These are phyloP conservation scores for Pleoardoris graminearum DNA, from an alignment of 2,329 filamentous ascomycete species.

Conservation along the genomic window DNA sequence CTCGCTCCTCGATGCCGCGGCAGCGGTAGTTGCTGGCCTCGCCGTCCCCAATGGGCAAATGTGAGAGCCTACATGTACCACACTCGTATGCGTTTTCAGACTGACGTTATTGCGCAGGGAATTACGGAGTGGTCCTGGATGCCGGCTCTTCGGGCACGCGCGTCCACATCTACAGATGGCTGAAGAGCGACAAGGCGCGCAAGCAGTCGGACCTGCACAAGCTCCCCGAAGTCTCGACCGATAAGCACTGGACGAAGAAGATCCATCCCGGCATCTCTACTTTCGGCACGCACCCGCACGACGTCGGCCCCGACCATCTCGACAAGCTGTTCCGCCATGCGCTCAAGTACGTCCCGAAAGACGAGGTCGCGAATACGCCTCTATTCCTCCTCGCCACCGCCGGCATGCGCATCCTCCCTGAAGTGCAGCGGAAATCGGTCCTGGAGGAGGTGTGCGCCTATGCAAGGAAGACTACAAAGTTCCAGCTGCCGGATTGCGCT, in stretches of 20 bases:
- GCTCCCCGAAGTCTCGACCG: constrained; percentile 79
- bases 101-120: constrained; percentile 51
- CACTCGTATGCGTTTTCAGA: constrained; percentile 14
- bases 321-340: constrained; percentile 80
- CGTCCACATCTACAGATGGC: constrained; percentile 92
- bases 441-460: constrained; percentile 82
- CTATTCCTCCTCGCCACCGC: constrained; percentile 95
- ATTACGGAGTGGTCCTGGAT: constrained; percentile 94
- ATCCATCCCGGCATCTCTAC: constrained; percentile 89
- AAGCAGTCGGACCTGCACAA: constrained; percentile 65
- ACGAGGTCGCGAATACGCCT: constrained; percentile 80
- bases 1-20: constrained; percentile 33
- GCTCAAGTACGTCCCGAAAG: constrained; percentile 71
- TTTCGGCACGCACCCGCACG: constrained; percentile 75
- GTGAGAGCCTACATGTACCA: constrained; percentile 31
- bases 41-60: constrained; percentile 47
- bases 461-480: constrained; percentile 73
- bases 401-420: constrained; percentile 84
- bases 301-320: constrained; percentile 81
- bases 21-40: constrained; percentile 21
- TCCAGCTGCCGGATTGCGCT: constrained; percentile 86
- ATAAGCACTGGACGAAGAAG: constrained; percentile 90
- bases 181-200: constrained; percentile 70
- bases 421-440: constrained; percentile 71
- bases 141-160: constrained; percentile 96